Percentiles rank a stretch among this genome's conserved stretches.
These are phyloP conservation scores for Carallia brachiata DNA, from an alignment of 345 rosid genomes.

Conservation along the genomic window DNA sequence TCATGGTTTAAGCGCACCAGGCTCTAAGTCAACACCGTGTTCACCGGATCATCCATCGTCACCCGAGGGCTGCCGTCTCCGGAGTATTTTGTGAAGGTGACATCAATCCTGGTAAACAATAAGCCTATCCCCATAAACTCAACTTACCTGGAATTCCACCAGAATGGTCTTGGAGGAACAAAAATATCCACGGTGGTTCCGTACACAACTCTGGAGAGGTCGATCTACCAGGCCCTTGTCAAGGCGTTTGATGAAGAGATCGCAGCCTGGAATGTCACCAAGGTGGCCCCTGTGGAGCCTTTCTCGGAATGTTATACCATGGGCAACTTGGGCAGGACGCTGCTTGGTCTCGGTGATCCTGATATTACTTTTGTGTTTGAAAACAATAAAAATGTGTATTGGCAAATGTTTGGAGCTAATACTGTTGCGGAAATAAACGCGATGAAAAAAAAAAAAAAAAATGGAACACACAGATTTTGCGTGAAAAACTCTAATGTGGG, in stretches of 20 bases:
- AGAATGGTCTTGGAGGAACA: conserved; percentile 14
- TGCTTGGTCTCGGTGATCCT: conserved; percentile 16
- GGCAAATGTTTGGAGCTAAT: conserved; percentile 26
- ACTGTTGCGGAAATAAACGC: too few relatives aligned
- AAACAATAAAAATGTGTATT: conserved; percentile 9
- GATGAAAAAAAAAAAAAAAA: too few relatives aligned
- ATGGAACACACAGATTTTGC: too few relatives aligned
- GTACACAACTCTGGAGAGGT: conserved; percentile 14
- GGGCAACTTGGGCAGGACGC: conserved; percentile 1
- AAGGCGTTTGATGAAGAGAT: conserved; percentile 21
- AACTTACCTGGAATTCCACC: conserved; percentile 15
- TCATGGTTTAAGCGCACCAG: conserved; percentile 5
- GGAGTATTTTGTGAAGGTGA: conserved; percentile 21
- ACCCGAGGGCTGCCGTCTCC: conserved; percentile 5
- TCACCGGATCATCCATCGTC: neutral
- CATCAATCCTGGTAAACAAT: conserved; percentile 16
- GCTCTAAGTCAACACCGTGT: conserved; percentile 1
- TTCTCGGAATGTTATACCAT: conserved; percentile 17
- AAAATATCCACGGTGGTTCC: conserved; percentile 14
- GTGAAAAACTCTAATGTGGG: too few relatives aligned
- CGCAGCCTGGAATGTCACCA: conserved; percentile 6
- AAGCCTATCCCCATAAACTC: conserved; percentile 16
- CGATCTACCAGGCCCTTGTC: conserved; percentile 16
- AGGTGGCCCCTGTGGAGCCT: conserved; percentile 16
- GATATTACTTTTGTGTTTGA: conserved; percentile 23